phyloP scores from a whole-genome alignment of 768 basidiomycete genomes.

The Tulasnella sp. region DNA sequence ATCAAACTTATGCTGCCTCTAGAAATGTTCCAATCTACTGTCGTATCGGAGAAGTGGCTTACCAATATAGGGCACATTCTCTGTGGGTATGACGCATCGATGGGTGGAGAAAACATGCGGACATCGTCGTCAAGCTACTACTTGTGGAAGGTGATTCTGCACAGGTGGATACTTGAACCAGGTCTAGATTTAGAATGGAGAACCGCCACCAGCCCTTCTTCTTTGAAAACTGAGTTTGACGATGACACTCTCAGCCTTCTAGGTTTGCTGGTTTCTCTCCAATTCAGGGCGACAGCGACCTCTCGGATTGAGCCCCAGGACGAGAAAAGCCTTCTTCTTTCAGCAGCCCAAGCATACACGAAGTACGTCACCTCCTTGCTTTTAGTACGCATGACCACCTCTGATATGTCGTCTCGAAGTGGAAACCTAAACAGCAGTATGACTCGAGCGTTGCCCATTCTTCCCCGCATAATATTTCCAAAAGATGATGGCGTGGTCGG shows the following conservation, averaged over 20 bases:
- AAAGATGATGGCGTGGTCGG: too few relatives aligned
- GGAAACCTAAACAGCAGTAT: not conserved
- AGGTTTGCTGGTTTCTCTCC: not conserved
- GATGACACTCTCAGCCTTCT: not conserved
- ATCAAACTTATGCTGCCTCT: not conserved
- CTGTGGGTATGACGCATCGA: not conserved
- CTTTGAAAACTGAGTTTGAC: not conserved
- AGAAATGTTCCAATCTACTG: not conserved
- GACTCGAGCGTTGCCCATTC: not conserved
- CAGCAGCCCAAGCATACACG: not conserved
- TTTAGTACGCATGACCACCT: not conserved
- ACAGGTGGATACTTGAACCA: not conserved
- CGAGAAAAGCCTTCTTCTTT: not conserved
- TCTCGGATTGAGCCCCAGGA: not conserved
- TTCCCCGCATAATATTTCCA: too few relatives aligned
- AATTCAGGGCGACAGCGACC: not conserved
- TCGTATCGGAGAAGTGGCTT: not conserved
- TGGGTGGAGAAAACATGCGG: accelerated
- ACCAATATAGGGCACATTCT: not conserved
- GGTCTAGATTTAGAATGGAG: not conserved
- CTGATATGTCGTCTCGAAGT: not conserved
- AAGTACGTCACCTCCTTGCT: not conserved
- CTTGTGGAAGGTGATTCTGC: not conserved
- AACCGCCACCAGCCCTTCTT: not conserved
- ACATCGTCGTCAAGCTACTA: not conserved